phyloP scores from a whole-genome alignment of 257 asterid genomes.

The Solanum stenotomum region DNA sequence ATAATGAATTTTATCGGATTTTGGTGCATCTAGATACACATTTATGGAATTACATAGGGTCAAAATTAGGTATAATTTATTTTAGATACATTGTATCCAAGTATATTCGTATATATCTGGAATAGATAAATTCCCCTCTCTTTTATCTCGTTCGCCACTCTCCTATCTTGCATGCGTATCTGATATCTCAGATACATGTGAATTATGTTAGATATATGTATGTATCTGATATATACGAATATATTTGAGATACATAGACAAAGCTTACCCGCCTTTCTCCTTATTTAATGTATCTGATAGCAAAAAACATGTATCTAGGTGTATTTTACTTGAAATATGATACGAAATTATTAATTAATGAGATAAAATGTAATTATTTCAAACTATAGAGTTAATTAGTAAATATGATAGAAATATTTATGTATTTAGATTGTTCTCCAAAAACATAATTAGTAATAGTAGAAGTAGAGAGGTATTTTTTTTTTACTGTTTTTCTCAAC shows the following conservation, averaged over 20 bases:
- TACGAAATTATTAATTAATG: too few relatives aligned
- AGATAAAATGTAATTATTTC: too few relatives aligned
- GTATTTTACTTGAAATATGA: too few relatives aligned
- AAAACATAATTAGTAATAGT: not conserved
- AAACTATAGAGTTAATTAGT: too few relatives aligned
- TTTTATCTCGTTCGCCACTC: not conserved
- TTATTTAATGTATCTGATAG: too few relatives aligned
- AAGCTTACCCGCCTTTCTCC: not conserved
- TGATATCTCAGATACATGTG: not conserved
- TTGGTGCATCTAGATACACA: not conserved
- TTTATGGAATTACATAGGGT: fast-evolving
- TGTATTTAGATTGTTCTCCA: not conserved
- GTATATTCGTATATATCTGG: too few relatives aligned
- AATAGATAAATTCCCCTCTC: not conserved
- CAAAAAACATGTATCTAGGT: not conserved
- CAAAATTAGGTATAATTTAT: not conserved
- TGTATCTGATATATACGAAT: too few relatives aligned
- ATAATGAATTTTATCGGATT: not conserved
- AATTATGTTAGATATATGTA: too few relatives aligned
- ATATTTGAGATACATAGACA: not conserved
- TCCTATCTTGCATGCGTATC: not conserved
- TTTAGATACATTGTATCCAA: not conserved
- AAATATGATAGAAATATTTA: too few relatives aligned
- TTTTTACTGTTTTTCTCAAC: not conserved
- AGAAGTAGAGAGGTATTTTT: not conserved